Evolutionary conservation across 495 filamentous ascomycete species (phyloP).

Genomic region (Talaromyces borbonicus): DNA sequence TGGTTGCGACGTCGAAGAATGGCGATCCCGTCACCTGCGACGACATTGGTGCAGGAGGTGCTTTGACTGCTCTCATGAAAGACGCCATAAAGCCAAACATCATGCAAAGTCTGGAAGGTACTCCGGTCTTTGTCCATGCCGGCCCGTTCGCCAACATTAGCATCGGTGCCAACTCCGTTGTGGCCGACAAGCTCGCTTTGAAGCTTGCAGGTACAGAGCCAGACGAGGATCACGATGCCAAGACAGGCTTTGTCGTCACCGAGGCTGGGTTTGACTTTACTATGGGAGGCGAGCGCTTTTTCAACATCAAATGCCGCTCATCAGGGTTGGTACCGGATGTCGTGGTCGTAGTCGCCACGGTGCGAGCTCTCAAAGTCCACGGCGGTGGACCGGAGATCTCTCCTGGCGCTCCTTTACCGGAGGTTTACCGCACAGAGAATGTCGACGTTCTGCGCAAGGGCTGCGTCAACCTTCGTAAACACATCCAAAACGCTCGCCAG

Average conservation of each 20-base stretch:
- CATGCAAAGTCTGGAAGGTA: conserved; percentile 97
- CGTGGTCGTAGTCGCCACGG: conserved; percentile 90
- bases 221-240: conserved; percentile 78
- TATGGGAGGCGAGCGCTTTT: conserved; percentile 98
- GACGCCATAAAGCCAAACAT: conserved; percentile 98
- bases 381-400: conserved; percentile 88
- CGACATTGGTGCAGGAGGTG: conserved; percentile 86
- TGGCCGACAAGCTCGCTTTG: conserved; percentile 89
- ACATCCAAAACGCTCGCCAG: conserved; percentile 75
- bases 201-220: conserved; percentile 93
- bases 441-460: conserved; percentile 80
- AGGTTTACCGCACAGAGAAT: conserved; percentile 88
- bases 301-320: conserved; percentile 98
- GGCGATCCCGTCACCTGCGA: conserved; percentile 95
- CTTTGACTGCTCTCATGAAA: conserved; percentile 88
- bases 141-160: conserved; percentile 97
- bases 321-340: conserved; percentile 87
- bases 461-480: conserved; percentile 89
- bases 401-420: conserved; percentile 69
- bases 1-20: conserved; percentile 74
- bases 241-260: conserved; percentile 91
- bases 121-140: conserved; percentile 93
- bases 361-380: conserved; percentile 92
- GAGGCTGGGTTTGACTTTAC: conserved; percentile 99
- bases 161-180: conserved; percentile 88